phyloP scores from a whole-genome alignment of 805 yeast genomes.

The Hanseniaspora mollemarum region DNA sequence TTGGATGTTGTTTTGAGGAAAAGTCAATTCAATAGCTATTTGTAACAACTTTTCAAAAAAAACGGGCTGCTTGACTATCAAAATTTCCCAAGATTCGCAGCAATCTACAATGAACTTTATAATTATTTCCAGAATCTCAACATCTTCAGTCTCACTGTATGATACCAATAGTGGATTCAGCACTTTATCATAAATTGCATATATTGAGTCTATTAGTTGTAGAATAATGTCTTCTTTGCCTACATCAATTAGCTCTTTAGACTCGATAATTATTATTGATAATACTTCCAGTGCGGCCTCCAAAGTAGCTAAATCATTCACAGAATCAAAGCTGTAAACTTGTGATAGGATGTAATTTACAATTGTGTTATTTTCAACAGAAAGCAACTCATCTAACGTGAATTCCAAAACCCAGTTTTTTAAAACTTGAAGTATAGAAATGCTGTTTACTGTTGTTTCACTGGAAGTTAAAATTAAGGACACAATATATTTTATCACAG shows the following conservation, averaged over 20 bases:
- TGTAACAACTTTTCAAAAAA: constrained; percentile 64
- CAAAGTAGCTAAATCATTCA: constrained; percentile 40
- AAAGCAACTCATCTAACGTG: constrained; percentile 57
- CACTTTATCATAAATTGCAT: constrained; percentile 53
- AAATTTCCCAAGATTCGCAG: constrained; percentile 89
- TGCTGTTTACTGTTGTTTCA: background rate
- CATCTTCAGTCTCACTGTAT: constrained; percentile 26
- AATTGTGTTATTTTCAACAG: constrained; percentile 30
- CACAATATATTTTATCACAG: constrained; percentile 4
- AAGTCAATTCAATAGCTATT: constrained; percentile 55
- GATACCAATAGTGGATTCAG: constrained; percentile 40
- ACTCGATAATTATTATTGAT: constrained; percentile 69
- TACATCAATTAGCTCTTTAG: constrained; percentile 31
- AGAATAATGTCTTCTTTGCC: constrained; percentile 47
- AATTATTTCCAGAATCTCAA: constrained; percentile 53
- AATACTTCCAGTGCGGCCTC: constrained; percentile 81
- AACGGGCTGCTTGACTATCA: constrained; percentile 60
- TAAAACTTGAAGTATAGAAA: constrained; percentile 38
- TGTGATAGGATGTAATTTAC: constrained; percentile 3
- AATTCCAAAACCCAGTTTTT: constrained; percentile 87
- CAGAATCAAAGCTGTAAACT: constrained; percentile 9
- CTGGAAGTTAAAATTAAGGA: background rate
- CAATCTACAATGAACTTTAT: constrained; percentile 79
- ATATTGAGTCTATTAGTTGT: constrained; percentile 53
- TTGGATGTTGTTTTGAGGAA: constrained; percentile 39